Percentiles rank a stretch among this genome's conserved stretches.
Conservation (phyloP, 495 filamentous ascomycete species). For the Penicillium simplicissimum region DNA sequence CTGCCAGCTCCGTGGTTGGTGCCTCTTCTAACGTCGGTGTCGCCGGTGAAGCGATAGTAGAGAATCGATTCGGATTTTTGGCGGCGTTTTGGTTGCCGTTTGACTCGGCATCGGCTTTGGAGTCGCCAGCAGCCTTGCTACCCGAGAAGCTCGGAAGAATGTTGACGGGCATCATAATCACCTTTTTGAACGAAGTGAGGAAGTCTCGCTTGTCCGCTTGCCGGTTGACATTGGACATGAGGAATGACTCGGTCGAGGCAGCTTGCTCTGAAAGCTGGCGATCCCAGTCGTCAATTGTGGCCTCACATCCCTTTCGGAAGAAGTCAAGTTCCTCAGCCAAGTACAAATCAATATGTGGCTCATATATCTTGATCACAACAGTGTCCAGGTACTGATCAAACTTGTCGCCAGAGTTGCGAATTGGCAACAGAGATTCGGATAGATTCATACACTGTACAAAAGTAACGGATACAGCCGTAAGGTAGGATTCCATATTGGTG, state of each 20-base stretch:
- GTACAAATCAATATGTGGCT: constrained; percentile 91
- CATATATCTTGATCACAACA: constrained; percentile 71
- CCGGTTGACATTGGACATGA: constrained; percentile 91
- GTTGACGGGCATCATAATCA: constrained; percentile 97
- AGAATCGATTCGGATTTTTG: constrained; percentile 54
- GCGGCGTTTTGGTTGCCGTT: constrained; percentile 37
- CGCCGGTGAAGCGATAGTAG: constrained; percentile 47
- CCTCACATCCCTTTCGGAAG: constrained; percentile 73
- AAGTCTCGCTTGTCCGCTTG: constrained; percentile 97
- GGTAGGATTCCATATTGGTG: constrained; percentile 71
- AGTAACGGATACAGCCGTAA: constrained; percentile 81
- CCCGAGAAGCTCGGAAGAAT: constrained; percentile 70
- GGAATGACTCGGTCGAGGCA: constrained; percentile 85
- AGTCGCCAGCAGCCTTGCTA: constrained; percentile 44
- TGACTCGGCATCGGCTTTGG: constrained; percentile 37
- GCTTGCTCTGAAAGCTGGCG: constrained; percentile 88
- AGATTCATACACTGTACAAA: constrained; percentile 84
- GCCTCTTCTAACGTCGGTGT: constrained; percentile 59
- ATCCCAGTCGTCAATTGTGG: constrained; percentile 82
- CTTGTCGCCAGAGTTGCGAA: constrained; percentile 56
- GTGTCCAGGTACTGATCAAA: constrained; percentile 58
- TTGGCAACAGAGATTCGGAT: constrained; percentile 63
- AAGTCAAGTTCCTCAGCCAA: constrained; percentile 87
- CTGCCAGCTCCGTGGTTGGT: constrained; percentile 87
- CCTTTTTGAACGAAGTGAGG: constrained; percentile 94